phyloP scores from a whole-genome alignment of 495 filamentous ascomycete genomes.

The Penicillium verhagenii region DNA sequence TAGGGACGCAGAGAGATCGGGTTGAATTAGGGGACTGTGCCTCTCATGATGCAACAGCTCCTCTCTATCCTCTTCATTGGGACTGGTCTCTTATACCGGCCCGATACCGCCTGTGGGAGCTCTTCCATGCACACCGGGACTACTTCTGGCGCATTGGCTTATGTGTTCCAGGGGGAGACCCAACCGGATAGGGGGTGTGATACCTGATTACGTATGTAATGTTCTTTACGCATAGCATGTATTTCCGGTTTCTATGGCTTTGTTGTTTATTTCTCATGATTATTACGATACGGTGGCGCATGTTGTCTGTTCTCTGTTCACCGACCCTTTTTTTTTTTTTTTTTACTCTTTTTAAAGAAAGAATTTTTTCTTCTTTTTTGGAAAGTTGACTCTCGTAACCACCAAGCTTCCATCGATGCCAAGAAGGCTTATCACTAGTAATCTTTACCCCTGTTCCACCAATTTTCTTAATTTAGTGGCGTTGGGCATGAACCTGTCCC shows the following conservation, averaged over 20 bases:
- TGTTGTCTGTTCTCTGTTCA: no score
- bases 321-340: no score
- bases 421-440: not conserved
- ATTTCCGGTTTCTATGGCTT: no score
- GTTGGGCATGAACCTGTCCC: not conserved
- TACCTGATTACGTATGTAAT: not conserved
- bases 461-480: not conserved
- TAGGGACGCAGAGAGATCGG: not conserved
- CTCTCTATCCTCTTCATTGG: constrained; percentile 21
- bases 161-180: constrained; percentile 83
- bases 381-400: no score
- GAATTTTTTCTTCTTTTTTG: no score
- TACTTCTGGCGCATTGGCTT: constrained; percentile 94
- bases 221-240: no score
- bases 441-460: not conserved
- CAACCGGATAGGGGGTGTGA: constrained; percentile 27
- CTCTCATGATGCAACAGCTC: constrained; percentile 12
- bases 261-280: no score
- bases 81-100: constrained; percentile 53
- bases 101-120: constrained; percentile 75
- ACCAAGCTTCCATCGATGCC: no score
- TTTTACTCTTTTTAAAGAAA: no score
- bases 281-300: no score
- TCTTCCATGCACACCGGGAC: constrained; percentile 93
- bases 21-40: constrained; percentile 2